A percentile compares a stretch with the other conserved stretches of the same genome.
These are phyloP conservation scores for Rubroboletus satanas DNA, from an alignment of 768 basidiomycete genomes.

Conservation along the genomic window DNA sequence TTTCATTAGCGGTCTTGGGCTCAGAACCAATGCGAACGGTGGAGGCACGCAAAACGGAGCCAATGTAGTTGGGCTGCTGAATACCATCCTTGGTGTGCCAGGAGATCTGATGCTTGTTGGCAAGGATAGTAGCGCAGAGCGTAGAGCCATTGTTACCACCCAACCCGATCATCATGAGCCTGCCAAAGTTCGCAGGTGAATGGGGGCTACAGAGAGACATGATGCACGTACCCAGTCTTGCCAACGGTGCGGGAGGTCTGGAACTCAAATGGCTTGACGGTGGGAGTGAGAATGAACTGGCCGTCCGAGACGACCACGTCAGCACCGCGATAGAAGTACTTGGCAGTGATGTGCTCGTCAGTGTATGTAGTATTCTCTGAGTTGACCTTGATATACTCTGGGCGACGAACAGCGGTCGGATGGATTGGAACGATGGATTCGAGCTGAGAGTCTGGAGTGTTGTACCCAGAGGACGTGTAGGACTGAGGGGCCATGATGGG, in stretches of 20 bases:
- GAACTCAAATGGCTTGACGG: constrained; percentile 81
- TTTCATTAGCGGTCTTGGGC: constrained; percentile 75
- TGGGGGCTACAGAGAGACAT: constrained; percentile 4
- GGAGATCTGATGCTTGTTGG: constrained; percentile 89
- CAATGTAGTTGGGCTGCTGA: constrained; percentile 97
- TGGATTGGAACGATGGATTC: constrained; percentile 71
- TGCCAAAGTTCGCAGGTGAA: constrained; percentile 27
- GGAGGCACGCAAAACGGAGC: constrained; percentile 92
- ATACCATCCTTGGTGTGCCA: constrained; percentile 93
- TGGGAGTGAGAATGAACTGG: constrained; percentile 75
- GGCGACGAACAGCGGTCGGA: constrained; percentile 80
- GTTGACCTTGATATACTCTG: constrained; percentile 72
- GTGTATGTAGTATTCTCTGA: constrained; percentile 79
- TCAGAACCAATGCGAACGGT: constrained; percentile 91
- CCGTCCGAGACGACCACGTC: constrained; percentile 67
- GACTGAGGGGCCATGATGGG: constrained; percentile 48
- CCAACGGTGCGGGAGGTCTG: constrained; percentile 81
- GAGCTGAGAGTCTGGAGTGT: constrained; percentile 67
- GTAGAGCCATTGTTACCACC: constrained; percentile 98
- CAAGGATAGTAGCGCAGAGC: constrained; percentile 89
- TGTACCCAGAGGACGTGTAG: constrained; percentile 54
- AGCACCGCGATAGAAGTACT: constrained; percentile 77
- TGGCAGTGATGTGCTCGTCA: constrained; percentile 78
- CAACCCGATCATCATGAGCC: constrained; percentile 94
- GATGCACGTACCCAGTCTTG: constrained; percentile 79